These are phyloP conservation scores for Wickerhamiella cacticola DNA, from an alignment of 805 yeast genomes.

Conservation along the genomic window DNA sequence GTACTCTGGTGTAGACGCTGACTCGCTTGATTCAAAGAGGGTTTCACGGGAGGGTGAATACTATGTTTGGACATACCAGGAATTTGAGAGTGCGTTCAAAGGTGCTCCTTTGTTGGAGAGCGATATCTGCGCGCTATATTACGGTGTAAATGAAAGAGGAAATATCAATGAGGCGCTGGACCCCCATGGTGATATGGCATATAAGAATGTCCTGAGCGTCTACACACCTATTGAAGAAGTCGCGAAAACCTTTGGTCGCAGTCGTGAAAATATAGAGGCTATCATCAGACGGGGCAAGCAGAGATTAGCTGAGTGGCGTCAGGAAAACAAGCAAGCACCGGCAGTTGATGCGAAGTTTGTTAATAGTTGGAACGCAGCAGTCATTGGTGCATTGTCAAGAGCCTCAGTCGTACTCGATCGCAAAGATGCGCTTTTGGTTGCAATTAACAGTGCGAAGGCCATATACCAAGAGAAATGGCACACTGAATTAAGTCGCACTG, in stretches of 20 bases:
- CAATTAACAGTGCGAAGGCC: constrained; percentile 22
- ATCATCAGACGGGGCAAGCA: constrained; percentile 22
- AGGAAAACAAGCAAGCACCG: constrained; percentile 21
- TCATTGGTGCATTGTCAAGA: constrained; percentile 30
- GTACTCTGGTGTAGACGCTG: constrained; percentile 30
- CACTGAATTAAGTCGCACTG: constrained; percentile 5
- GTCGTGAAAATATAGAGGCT: constrained; percentile 17
- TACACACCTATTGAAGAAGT: constrained; percentile 23
- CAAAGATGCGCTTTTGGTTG: constrained; percentile 21
- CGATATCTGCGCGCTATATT: constrained; percentile 30
- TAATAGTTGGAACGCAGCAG: constrained; percentile 31
- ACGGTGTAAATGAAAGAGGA: constrained; percentile 30
- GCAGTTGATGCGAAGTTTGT: constrained; percentile 29
- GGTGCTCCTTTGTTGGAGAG: constrained; percentile 23
- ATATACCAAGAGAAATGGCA: constrained; percentile 4
- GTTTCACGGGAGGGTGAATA: constrained; percentile 27
- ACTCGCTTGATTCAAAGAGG: constrained; percentile 21
- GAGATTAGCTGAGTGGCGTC: constrained; percentile 23
- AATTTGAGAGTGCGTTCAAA: constrained; percentile 26
- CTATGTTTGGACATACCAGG: constrained; percentile 29
- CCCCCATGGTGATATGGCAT: constrained; percentile 24
- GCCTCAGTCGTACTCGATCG: constrained; percentile 22
- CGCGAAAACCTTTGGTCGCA: constrained; percentile 28
- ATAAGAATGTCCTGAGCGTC: constrained; percentile 28
- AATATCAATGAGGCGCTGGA: constrained; percentile 29